Evolutionary conservation across 2,329 filamentous ascomycete genomes (phyloP), one percentile per base, ranked within the genome.

Genomic region (Sclerotiophoma versabilis): DNA sequence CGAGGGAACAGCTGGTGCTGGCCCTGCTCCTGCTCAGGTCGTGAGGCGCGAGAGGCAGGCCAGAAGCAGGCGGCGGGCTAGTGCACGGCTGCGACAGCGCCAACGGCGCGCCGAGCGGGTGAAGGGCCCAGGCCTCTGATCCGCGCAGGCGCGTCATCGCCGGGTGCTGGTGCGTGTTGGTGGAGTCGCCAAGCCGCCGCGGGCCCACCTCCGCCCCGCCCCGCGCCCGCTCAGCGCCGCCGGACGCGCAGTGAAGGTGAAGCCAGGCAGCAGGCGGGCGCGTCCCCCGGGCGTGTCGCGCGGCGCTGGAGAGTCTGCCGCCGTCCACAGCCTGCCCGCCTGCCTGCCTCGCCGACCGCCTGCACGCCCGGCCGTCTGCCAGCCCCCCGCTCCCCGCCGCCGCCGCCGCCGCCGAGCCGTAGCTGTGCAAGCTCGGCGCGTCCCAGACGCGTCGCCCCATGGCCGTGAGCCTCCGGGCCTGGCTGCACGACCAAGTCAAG

Each of bases 401-500:
- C 20, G 45, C 3, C 3, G 45, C 23, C 25, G 11, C 17, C 30
- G 23, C 2, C 19, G n/a, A n/a, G n/a, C n/a, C n/a, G n/a, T n/a
- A 10, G 19, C 15, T 8, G 29, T n/a, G 38, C 44, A 33, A 26
- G 15, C 2, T 2, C 33, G 39, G 39, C 39, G 39, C 39, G 39
- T 42, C 10, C 26, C 4, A 14, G 52, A 22, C 52, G 47, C 47
- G 52, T 55, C 30, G n/a, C 10, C 20, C 11, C 12, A 67, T 67
- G 64, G 58, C 50, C 46, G 42, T 54, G 47, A 41, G 45, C 57
- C 59, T 60, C 45, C 25, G 34, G 15, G 45, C 29, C 41, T 70
- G 68, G 70, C 63, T 72, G 27, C 63, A 64, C 36, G 54, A 67
- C 10, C 51, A 58, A 1, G 43, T 70, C 51, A 46, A 60, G 29